A percentile compares a stretch with the other conserved stretches of the same genome.
phyloP scores from a whole-genome alignment of 1,284 basidiomycete genomes.

The Neotropicomus parvogracilis region DNA sequence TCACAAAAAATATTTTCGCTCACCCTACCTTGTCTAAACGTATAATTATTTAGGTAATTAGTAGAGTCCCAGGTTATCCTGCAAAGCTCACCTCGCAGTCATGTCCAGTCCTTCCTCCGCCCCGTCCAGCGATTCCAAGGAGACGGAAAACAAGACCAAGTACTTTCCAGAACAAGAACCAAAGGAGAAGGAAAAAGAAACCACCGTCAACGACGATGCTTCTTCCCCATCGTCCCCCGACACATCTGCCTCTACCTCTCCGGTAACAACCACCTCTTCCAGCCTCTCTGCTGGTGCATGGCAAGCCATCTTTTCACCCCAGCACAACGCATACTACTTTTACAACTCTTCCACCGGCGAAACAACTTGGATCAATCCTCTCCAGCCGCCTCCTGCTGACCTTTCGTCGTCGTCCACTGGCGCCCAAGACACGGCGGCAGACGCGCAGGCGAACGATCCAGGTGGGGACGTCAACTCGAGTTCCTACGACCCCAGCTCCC shows the following conservation, averaged over 20 bases:
- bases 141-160: conserved; percentile 2
- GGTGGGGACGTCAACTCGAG: conserved; percentile 7
- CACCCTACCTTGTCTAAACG: not conserved
- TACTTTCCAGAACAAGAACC: conserved; percentile 4
- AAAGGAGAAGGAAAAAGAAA: conserved; percentile 7
- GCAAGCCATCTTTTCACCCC: conserved; percentile 84
- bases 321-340: conserved; percentile 86
- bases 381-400: conserved; percentile 41
- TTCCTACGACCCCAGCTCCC: conserved; percentile 37
- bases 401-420: conserved; percentile 21
- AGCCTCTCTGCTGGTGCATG: conserved; percentile 45
- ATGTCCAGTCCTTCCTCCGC: too few species aligned
- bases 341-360: conserved; percentile 76
- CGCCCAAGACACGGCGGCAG: conserved; percentile 3
- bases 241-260: conserved; percentile 3
- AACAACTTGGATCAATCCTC: conserved; percentile 87
- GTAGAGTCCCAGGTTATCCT: too few species aligned
- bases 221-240: conserved; percentile 5
- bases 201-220: not conserved
- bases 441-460: not conserved
- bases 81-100: too few species aligned
- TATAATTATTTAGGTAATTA: not conserved
- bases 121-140: not conserved
- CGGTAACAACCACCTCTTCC: conserved; percentile 17
- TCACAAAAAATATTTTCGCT: conserved; percentile 8